phyloP scores from a whole-genome alignment of 1,139 yeast species.

The Petasospora rhodanensis region DNA sequence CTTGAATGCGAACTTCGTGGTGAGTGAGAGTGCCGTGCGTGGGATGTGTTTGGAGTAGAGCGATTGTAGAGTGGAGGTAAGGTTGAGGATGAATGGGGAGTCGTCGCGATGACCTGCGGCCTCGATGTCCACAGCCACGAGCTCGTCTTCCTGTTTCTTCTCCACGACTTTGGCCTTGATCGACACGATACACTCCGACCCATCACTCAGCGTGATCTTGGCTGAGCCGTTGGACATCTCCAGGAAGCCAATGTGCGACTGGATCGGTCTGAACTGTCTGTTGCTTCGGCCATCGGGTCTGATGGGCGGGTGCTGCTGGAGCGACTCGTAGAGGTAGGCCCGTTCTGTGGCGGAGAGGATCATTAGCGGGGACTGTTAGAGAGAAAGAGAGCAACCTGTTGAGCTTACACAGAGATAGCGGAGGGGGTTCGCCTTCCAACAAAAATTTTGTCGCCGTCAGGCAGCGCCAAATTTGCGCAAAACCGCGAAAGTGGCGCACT shows the following conservation, averaged over 20 bases:
- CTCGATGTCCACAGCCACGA: conserved; percentile 75
- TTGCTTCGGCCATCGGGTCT: conserved; percentile 79
- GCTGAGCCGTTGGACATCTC: conserved; percentile 93
- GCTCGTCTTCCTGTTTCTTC: conserved; percentile 35
- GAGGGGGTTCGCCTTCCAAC: too few species aligned
- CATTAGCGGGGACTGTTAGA: too few species aligned
- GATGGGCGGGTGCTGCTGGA: conserved; percentile 55
- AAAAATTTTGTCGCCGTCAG: too few species aligned
- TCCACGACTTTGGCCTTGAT: conserved; percentile 81
- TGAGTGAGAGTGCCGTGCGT: conserved; percentile 47
- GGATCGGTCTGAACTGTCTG: conserved; percentile 79
- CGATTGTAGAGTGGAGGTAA: conserved; percentile 40
- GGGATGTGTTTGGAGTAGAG: conserved; percentile 25
- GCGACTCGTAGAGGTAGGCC: conserved; percentile 71
- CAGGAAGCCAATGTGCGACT: conserved; percentile 73
- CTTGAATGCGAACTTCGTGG: conserved; percentile 71
- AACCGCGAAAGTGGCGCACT: conserved; percentile 6
- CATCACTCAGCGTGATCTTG: conserved; percentile 78
- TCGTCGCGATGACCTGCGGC: conserved; percentile 69
- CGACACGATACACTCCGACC: conserved; percentile 89
- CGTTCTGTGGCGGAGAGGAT: conserved; percentile 83
- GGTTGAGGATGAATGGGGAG: conserved; percentile 54
- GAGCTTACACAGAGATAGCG: too few species aligned
- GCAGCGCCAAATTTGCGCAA: conserved; percentile 9
- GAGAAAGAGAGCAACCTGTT: too few species aligned